Base-by-base conservation (phyloP, 805 yeast species). In the Priceomyces castillae region DNA sequence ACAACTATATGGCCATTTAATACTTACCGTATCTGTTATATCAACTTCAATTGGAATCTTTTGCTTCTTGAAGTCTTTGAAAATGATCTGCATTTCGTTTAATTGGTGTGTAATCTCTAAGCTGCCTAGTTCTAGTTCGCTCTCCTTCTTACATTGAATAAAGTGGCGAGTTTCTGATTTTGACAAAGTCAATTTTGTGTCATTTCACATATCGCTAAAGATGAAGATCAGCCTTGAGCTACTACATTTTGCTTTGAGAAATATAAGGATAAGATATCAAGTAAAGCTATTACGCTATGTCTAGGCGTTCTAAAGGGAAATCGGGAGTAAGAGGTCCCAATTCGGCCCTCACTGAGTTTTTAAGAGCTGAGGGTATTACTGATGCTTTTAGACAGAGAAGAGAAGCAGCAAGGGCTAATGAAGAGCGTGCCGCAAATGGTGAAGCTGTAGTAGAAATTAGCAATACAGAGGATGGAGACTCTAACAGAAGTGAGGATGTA, bases 31-130 rank as follows among this genome's bases (percentile, higher is more conserved):
- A 40, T 82, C 88, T 11, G 76, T 48, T 7, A 76, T 73, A 46
- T 85, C 95, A 45, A 89, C 77, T 20, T 88, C 96, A 46, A 94
- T 58, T 22, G 89, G 78, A 63, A 90, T 80, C 61, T 82, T 86
- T 61, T 88, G 90, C 70, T 92, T 94, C 70, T 94, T 90, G 70
- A 94, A 86, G 67, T 94, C 96, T 64, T 90, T 90, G 64, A 94
- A 82, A 40, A 83, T 76, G 51, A 90, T 70, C 67, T 84, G 83
- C 96, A 89, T 90, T 48, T 34, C 41, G 30, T 28, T n/a, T 28
- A n/a, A 28, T 28, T 28, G 31, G 31, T 28, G 15, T 28, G 5
- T 28, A 39, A 23, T 22, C 26, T 23, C 10, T 34, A 5, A 33
- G 11, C 16, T 64, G 64, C 63, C 54, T 53, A 11, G 51, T 50